Percentiles rank a stretch among this genome's conserved stretches.
These are phyloP conservation scores for Eucalyptus tenuipes DNA, from an alignment of 345 rosid species.

Conservation along the genomic window DNA sequence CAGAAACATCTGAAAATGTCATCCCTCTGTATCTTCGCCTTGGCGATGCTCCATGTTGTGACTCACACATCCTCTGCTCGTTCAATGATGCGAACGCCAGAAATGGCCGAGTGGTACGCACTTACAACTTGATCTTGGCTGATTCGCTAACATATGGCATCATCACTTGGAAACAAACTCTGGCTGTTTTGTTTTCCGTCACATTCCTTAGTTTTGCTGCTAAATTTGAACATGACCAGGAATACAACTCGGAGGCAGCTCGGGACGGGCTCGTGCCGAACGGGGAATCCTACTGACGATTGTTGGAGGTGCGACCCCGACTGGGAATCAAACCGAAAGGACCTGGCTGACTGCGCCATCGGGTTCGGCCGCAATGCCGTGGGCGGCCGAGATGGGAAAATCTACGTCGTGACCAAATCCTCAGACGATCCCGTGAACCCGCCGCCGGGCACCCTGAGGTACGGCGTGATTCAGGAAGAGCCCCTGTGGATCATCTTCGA, in stretches of 20 bases:
- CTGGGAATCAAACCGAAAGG: slow-evolving; percentile 45
- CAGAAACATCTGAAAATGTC: slow-evolving; percentile 3
- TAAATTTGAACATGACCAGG: slow-evolving; percentile 7
- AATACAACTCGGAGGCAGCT: slow-evolving; percentile 12
- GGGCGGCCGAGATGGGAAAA: slow-evolving; percentile 49
- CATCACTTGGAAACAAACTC: neutral
- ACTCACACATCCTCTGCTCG: neutral
- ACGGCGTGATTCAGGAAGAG: slow-evolving; percentile 37
- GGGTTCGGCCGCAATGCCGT: slow-evolving; percentile 58
- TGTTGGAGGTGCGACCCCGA: slow-evolving; percentile 58
- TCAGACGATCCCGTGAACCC: slow-evolving; percentile 26
- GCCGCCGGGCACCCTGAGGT: slow-evolving; percentile 33
- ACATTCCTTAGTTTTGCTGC: neutral
- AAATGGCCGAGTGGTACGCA: neutral
- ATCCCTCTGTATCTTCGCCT: neutral
- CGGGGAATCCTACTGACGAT: slow-evolving; percentile 54
- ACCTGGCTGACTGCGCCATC: slow-evolving; percentile 45
- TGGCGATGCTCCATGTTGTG: neutral
- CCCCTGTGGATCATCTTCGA: slow-evolving; percentile 66
- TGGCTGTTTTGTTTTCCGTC: neutral
- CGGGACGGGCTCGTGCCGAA: slow-evolving; percentile 5
- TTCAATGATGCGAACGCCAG: neutral
- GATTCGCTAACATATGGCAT: neutral
- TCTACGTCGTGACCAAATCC: slow-evolving; percentile 27
- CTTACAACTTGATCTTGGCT: neutral